Evolutionary conservation across 331 rosid species (phyloP).

Genomic region (Malus hybrid): DNA sequence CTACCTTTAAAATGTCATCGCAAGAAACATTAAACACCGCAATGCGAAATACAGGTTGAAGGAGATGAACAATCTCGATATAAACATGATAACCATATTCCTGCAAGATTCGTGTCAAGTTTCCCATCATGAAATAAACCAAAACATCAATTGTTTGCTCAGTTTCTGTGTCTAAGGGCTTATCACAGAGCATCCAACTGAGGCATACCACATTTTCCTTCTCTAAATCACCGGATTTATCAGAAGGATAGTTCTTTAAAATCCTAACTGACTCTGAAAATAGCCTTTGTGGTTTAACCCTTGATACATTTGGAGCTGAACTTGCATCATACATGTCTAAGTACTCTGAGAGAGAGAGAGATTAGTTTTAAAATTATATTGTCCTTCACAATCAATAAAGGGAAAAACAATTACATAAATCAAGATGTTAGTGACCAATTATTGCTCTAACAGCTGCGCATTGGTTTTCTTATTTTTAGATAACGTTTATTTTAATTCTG

Average conservation of each 20-base stretch:
- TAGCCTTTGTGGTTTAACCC: conserved; percentile 53
- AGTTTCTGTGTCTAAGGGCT: conserved; percentile 81
- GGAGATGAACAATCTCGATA: conserved; percentile 71
- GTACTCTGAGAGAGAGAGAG: conserved; percentile 48
- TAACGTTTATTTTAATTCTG: conserved; percentile 2
- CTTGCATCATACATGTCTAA: conserved; percentile 70
- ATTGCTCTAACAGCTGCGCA: too few species aligned
- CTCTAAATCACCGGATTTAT: conserved; percentile 71
- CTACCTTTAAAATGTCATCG: conserved; percentile 70
- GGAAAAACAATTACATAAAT: conserved; percentile 3
- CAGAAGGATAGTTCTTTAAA: conserved; percentile 84
- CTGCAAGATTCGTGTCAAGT: conserved; percentile 24
- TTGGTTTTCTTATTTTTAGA: not conserved
- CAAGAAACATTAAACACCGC: conserved; percentile 77
- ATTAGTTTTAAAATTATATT: not conserved
- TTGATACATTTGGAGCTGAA: conserved; percentile 69
- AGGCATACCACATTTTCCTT: conserved; percentile 82
- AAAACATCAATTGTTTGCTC: conserved; percentile 74
- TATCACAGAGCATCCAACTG: conserved; percentile 92
- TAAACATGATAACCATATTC: too few species aligned
- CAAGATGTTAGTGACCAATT: not conserved
- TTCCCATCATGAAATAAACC: conserved; percentile 92
- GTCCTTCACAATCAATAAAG: not conserved
- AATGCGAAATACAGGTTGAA: conserved; percentile 90
- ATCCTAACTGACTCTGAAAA: conserved; percentile 75